Evolutionary conservation across 768 basidiomycete species (phyloP).

Genomic region (Termitomyces sp.): DNA sequence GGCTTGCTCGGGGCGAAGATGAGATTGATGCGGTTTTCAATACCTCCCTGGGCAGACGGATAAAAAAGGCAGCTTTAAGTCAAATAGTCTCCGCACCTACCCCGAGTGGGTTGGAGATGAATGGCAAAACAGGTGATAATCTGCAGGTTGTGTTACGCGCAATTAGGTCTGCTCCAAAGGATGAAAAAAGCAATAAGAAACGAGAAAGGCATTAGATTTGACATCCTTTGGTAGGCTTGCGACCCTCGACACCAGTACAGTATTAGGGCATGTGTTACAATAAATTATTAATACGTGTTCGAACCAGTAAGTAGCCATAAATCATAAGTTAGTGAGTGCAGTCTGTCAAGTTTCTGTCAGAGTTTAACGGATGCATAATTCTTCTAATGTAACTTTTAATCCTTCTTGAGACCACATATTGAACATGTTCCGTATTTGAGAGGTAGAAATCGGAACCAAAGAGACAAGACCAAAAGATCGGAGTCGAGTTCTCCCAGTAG

Average conservation of each 20-base stretch:
- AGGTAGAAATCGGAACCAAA: conserved; percentile 18
- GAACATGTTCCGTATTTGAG: conserved; percentile 16
- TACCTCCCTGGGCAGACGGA: conserved; percentile 47
- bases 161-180: conserved; percentile 51
- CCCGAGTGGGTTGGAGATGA: conserved; percentile 1
- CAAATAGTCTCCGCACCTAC: background rate
- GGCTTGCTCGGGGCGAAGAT: conserved; percentile 40
- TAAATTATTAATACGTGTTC: background rate
- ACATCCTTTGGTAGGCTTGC: background rate
- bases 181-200: conserved; percentile 32
- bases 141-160: conserved; percentile 52
- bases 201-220: background rate
- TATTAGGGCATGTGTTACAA: background rate
- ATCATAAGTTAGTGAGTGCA: background rate
- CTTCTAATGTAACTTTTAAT: conserved; percentile 16
- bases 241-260: background rate
- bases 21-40: conserved; percentile 78
- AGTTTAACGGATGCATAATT: background rate
- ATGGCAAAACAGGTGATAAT: conserved; percentile 17
- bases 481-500: conserved; percentile 11
- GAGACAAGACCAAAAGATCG: conserved; percentile 24
- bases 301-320: background rate
- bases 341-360: background rate
- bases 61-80: conserved; percentile 48
- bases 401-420: conserved; percentile 21